phyloP scores from a whole-genome alignment of 2,329 filamentous ascomycete genomes.

The Aspergillus vadensis region DNA sequence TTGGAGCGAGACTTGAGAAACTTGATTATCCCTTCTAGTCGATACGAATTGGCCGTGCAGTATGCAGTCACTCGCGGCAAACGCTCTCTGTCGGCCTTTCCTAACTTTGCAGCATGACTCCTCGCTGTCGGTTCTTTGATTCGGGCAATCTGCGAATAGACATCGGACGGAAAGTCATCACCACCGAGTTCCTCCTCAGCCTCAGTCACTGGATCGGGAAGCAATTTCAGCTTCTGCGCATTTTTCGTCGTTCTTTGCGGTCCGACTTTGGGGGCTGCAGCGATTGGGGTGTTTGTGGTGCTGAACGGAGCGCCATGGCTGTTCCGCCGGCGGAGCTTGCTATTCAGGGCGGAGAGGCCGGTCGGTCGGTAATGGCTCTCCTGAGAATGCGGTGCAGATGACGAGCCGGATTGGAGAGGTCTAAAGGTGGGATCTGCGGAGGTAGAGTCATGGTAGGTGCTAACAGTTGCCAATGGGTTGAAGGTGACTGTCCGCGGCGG shows the following conservation, averaged over 20 bases:
- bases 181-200: constrained; percentile 77
- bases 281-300: constrained; percentile 43
- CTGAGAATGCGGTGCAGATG: constrained; percentile 37
- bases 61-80: constrained; percentile 93
- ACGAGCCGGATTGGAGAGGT: constrained; percentile 43
- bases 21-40: constrained; percentile 83
- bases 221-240: constrained; percentile 93
- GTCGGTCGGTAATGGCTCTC: constrained; percentile 48
- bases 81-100: constrained; percentile 86
- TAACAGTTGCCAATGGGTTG: constrained; percentile 50
- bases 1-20: constrained; percentile 85
- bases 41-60: constrained; percentile 89
- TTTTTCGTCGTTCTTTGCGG: constrained; percentile 94
- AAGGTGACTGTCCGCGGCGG: constrained; percentile 51
- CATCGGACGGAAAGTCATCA: constrained; percentile 89
- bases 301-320: constrained; percentile 68
- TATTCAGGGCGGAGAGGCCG: constrained; percentile 80
- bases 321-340: constrained; percentile 81
- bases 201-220: constrained; percentile 83
- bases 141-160: constrained; percentile 95
- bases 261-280: constrained; percentile 72
- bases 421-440: constrained; percentile 45
- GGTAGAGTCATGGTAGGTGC: constrained; percentile 45
- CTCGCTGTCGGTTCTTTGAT: constrained; percentile 96
- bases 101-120: constrained; percentile 85